Evolutionary conservation across 2,329 filamentous ascomycete species (phyloP), one percentile per base, ranked within the genome.

Genomic region (Phyllosticta citribraziliensis): DNA sequence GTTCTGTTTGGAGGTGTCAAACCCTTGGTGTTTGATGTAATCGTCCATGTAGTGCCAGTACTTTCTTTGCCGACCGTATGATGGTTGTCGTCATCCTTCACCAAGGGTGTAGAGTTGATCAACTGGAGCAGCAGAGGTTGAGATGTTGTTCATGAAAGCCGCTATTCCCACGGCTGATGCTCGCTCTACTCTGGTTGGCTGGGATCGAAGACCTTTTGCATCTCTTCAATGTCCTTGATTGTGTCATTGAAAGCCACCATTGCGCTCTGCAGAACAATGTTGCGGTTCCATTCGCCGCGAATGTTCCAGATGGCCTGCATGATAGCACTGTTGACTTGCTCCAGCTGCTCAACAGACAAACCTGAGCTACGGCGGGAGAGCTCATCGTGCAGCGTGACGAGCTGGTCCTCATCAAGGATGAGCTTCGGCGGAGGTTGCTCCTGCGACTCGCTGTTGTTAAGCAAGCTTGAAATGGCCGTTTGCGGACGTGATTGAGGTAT

Each of bases 261-360:
- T 47, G 95, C 81, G 47, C 80, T 76, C 54, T 76, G 77, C 14
- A 87, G 80, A 14, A 96, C 91, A 67, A 81, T 80, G 67, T 85
- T 87, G 52, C 94, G 84, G 74, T 99, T 94, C 84, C 89, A 94
- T 69, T 95, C 87, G 55, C 84, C 82, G 56, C 91, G 83, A 63
- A 82, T 83, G 63, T 81, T 81, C 94, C 94, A 99, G 53, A 97
- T 83, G 65, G 87, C 85, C 63, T 93, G 88, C 93, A 97, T 97
- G 65, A 97, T 78, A 66, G 88, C 85, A 8, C 91, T 87, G 72
- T 92, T 92, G 71, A 97, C 87, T 74, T 97, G 93, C 78, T 97
- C 93, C 20, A 99, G 78, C 73, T 99, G 93, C 75, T 99, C 94
- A 58, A 99, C 89, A 0, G 87, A 89, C 72, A 89, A 89, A 0